phyloP scores from a whole-genome alignment of 192 early-diverging fungal genomes.

The Dimargaris cristalligena region DNA sequence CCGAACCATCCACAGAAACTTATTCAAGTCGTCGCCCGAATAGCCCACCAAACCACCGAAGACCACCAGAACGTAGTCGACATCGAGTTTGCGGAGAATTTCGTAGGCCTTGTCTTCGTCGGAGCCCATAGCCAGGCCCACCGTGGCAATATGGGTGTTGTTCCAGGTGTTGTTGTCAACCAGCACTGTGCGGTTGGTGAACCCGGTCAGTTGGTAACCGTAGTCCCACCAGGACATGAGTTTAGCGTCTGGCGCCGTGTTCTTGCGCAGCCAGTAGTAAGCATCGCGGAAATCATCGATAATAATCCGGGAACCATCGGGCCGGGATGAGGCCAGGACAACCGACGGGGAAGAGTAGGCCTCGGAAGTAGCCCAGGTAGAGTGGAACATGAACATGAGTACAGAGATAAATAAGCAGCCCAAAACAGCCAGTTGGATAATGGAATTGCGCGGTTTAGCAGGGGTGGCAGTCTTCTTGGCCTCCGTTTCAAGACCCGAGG shows the following conservation, averaged over 20 bases:
- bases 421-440: conserved; percentile 33
- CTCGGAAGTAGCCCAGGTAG: conserved; percentile 95
- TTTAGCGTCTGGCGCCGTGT: conserved; percentile 81
- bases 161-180: conserved; percentile 99
- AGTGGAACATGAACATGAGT: conserved; percentile 84
- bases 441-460: not conserved
- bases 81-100: conserved; percentile 81
- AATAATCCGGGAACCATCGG: conserved; percentile 84
- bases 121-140: conserved; percentile 85
- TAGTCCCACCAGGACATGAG: conserved; percentile 99
- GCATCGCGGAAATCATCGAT: conserved; percentile 99
- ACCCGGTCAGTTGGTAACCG: conserved; percentile 98
- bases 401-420: conserved; percentile 54
- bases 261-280: conserved; percentile 98
- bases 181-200: conserved; percentile 90
- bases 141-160: conserved; percentile 99
- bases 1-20: conserved; percentile 99
- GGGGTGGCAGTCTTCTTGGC: conserved; percentile 8
- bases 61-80: conserved; percentile 92
- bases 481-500: conserved; percentile 11
- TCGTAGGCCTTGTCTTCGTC: conserved; percentile 85
- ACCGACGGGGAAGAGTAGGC: conserved; percentile 99
- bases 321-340: conserved; percentile 71
- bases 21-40: conserved; percentile 99
- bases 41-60: conserved; percentile 96